Evolutionary conservation across 805 yeast species (phyloP), one percentile per base, ranked within the genome.

Genomic region (Metschnikowia baotianmanensis): DNA sequence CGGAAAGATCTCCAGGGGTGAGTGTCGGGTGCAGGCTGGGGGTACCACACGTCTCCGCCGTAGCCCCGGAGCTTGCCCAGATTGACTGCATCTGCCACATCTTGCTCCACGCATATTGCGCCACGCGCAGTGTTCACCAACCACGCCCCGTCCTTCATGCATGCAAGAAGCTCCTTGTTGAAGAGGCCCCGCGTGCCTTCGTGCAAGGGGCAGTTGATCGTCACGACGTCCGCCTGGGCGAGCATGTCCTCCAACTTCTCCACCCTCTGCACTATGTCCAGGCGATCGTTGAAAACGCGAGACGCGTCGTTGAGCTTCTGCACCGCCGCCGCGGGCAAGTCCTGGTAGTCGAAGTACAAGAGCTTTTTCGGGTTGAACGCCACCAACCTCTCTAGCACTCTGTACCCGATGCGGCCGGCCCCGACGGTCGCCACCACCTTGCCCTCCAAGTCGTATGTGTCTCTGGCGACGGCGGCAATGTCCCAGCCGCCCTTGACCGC

Each of bases 41-140:
- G 83, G 69, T 56, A 75, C 88, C 91, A 84, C 38, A 85, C 93
- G 62, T 85, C 93, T 52, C 91, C 93, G 55, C 90, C 93, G 58
- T 84, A 85, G 38, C 90, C 91, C 54, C 82, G 71, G 36, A 85
- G 59, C 52, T 81, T 82, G 36, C 93, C 93, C 27, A 78, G 65
- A 40, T 70, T 58, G 28, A 85, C 75, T 1, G 91, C 91, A 11
- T 72, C 89, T 0, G 87, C 89, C 48, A 85, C 84, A 52, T 81
- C 93, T 56, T 83, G 73, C 35, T 77, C 82, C 42, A 74, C 80
- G 59, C 84, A 75, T 52, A 85, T 85, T 31, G 90, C 91, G 46
- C 93, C 93, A 59, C 91, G 76, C 16, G 90, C 90, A 36, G 90
- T 83, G 71, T 83, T 82, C 40, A 83, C 86, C 42, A 83, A 67